Evolutionary conservation across 805 yeast genomes (phyloP).

Genomic region (Metschnikowia drakensbergensis): DNA sequence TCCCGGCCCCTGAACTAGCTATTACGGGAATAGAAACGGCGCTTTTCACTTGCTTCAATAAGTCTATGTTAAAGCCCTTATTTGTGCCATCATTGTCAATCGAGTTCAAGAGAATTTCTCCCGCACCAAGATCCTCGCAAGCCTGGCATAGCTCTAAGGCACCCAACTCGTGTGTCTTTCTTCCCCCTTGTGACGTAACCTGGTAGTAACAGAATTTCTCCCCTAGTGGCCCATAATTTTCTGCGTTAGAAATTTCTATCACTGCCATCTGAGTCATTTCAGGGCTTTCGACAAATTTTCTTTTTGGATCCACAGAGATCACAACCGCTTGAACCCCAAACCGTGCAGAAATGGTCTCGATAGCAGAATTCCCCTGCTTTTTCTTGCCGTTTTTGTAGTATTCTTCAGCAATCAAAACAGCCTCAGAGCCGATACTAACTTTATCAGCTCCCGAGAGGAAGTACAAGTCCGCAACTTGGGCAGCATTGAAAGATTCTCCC

Average conservation of each 20-base stretch:
- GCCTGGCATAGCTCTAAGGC: slow-evolving; percentile 87
- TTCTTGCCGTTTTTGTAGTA: slow-evolving; percentile 56
- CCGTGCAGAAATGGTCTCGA: slow-evolving; percentile 86
- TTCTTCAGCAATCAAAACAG: slow-evolving; percentile 85
- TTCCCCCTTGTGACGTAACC: slow-evolving; percentile 95
- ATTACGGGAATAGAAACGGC: slow-evolving; percentile 88
- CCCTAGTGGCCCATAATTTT: slow-evolving; percentile 71
- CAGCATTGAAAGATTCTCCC: slow-evolving; percentile 75
- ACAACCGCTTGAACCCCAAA: slow-evolving; percentile 98
- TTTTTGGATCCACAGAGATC: slow-evolving; percentile 95
- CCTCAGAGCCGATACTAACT: slow-evolving; percentile 96
- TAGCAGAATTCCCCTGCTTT: slow-evolving; percentile 77
- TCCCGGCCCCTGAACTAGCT: slow-evolving; percentile 98
- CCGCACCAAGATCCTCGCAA: slow-evolving; percentile 92
- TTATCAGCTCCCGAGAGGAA: slow-evolving; percentile 98
- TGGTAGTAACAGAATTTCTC: slow-evolving; percentile 90
- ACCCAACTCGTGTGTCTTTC: slow-evolving; percentile 80
- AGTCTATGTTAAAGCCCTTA: slow-evolving; percentile 87
- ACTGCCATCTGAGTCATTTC: slow-evolving; percentile 56
- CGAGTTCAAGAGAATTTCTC: slow-evolving; percentile 89
- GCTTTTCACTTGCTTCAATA: slow-evolving; percentile 70
- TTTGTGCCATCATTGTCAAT: slow-evolving; percentile 97
- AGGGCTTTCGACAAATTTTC: slow-evolving; percentile 70
- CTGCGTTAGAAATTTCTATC: slow-evolving; percentile 53
- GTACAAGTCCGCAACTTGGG: slow-evolving; percentile 85